Conservation (phyloP, 2,329 filamentous ascomycete genomes). For the Arthrinium puccinioides region DNA sequence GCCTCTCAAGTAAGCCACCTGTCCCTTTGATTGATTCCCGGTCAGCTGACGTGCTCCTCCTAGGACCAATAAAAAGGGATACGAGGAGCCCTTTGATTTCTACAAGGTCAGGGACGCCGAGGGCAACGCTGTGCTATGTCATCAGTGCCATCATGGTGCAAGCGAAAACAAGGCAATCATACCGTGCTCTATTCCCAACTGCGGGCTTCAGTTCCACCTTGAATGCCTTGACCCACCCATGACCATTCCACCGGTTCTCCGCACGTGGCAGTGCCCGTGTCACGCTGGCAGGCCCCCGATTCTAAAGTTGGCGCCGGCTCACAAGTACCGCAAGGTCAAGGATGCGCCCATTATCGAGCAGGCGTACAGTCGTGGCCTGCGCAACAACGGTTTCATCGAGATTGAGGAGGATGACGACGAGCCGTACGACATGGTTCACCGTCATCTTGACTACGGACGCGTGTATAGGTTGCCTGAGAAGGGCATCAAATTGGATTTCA, state of each 20-base stretch:
- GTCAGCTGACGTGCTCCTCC: conserved; percentile 20
- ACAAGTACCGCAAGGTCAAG: conserved; percentile 55
- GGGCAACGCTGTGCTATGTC: conserved; percentile 70
- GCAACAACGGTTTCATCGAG: conserved; percentile 67
- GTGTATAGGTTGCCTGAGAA: conserved; percentile 56
- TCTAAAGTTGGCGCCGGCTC: conserved; percentile 48
- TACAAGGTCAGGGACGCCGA: conserved; percentile 64
- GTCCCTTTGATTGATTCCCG: background rate
- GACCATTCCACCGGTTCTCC: conserved; percentile 67
- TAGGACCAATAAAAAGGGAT: conserved; percentile 42
- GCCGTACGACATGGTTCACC: conserved; percentile 49
- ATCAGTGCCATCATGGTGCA: conserved; percentile 62
- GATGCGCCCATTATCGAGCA: conserved; percentile 44
- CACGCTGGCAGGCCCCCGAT: conserved; percentile 73
- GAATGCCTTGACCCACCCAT: conserved; percentile 85
- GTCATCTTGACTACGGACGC: conserved; percentile 54
- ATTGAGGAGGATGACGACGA: conserved; percentile 54
- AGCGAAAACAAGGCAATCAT: conserved; percentile 65
- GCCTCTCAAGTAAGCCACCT: conserved; percentile 46
- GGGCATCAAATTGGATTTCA: conserved; percentile 66
- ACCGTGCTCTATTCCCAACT: conserved; percentile 65
- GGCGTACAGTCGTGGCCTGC: conserved; percentile 53
- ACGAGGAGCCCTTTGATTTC: conserved; percentile 59
- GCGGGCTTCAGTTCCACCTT: conserved; percentile 78
- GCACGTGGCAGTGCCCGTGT: conserved; percentile 82